These are phyloP conservation scores for Angomonas ambiguus DNA, from an alignment of 208 protist genomes.

Conservation along the genomic window DNA sequence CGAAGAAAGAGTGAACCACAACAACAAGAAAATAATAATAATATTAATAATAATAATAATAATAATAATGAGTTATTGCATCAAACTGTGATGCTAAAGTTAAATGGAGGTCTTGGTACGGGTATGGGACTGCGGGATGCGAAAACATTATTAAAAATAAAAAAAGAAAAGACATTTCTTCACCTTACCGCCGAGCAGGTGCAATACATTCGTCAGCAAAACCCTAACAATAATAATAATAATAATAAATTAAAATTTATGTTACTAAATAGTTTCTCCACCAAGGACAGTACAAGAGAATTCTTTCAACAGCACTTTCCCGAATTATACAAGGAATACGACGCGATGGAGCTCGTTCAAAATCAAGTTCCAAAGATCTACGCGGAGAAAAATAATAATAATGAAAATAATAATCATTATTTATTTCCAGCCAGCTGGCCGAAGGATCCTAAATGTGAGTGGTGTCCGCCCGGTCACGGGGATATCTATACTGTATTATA, in stretches of 20 bases:
- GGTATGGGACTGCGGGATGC: slow-evolving; percentile 85
- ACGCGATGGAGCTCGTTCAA: slow-evolving; percentile 60
- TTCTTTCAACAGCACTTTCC: slow-evolving; percentile 51
- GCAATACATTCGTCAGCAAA: slow-evolving; percentile 83
- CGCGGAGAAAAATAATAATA: slow-evolving; percentile 24
- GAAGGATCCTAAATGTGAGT: slow-evolving; percentile 58
- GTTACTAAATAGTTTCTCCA: slow-evolving; percentile 99
- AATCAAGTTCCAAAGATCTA: slow-evolving; percentile 85
- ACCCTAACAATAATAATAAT: neutral
- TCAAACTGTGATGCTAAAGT: slow-evolving; percentile 95
- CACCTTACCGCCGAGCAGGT: slow-evolving; percentile 96
- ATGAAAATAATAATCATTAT: too few relatives aligned
- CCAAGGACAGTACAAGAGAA: slow-evolving; percentile 86
- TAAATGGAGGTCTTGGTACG: slow-evolving; percentile 96
- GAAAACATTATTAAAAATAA: slow-evolving; percentile 81
- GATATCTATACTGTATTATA: slow-evolving; percentile 96
- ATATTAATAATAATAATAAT: slow-evolving; percentile 3
- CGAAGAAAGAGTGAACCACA: neutral
- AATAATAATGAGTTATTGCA: slow-evolving; percentile 33
- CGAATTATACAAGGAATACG: slow-evolving; percentile 6
- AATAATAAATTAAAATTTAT: slow-evolving; percentile 91
- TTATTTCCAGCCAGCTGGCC: slow-evolving; percentile 44
- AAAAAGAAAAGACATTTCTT: slow-evolving; percentile 94
- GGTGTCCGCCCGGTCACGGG: slow-evolving; percentile 99
- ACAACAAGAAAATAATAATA: neutral